Base-by-base conservation (phyloP, 2,329 filamentous ascomycete genomes). In the Knoxdaviesia proteae region DNA sequence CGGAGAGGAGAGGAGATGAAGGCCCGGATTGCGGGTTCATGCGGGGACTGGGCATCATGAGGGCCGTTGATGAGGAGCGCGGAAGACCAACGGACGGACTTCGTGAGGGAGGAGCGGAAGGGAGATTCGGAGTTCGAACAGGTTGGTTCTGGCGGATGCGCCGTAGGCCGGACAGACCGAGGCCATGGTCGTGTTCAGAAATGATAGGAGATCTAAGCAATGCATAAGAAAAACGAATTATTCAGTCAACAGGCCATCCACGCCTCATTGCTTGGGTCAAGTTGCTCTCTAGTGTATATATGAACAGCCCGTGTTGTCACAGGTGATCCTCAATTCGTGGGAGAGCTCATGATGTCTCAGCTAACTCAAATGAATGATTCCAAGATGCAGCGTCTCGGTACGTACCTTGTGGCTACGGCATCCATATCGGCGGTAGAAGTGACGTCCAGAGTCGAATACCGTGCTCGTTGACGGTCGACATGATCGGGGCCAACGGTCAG, bases 111-210 rank as follows among this genome's bases (percentile, higher is more conserved):
- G 70, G 67, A 49, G 68, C 70, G 36, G 78, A 80, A 44, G 77
- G 75, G 46, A 80, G 60, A 32, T 79, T 79, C 44, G 79, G 68
- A 42, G 70, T 67, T 57, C 78, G 69, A 44, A 73, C 64, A 36
- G 74, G 70, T 47, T 80, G 80, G 53, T 86, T 79, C 60, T 94
- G 88, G 57, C 90, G 82, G 58, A 98, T 98, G 53, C 90, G 81
- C 56, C 87, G 80, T 54, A 98, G 71, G 50, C 90, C 87, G 44
- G 84, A 92, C 38, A 80, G 71, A 43, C 84, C 84, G 48, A 90
- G 63, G 51, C 84, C 84, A 67, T 90, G 82, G 54, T 93, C 86
- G 61, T 88, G 84, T 60, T 88, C 86, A 49, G 76, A 69, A 56
- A 92, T 72, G 56, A 93, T 71, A 54, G 84, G 75, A 54, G 83